Evolutionary conservation across 768 basidiomycete genomes (phyloP).

Genomic region (Cyclocybe aegerita): DNA sequence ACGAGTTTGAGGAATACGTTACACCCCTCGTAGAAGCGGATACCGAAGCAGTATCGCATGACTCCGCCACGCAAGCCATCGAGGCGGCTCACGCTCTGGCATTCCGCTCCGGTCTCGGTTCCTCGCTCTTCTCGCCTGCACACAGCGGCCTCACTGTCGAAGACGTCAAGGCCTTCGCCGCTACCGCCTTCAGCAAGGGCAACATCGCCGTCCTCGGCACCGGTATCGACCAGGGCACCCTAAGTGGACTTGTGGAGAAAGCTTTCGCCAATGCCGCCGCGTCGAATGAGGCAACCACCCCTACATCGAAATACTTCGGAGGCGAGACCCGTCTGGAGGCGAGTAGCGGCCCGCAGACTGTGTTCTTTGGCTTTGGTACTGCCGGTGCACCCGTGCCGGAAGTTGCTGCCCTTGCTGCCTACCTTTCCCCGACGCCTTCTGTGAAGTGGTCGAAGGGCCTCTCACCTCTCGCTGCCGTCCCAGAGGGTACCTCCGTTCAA

Average conservation of each 20-base stretch:
- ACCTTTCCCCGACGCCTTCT: conserved; percentile 75
- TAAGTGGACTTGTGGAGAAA: conserved; percentile 71
- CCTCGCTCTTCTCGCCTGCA: conserved; percentile 82
- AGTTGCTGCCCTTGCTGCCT: conserved; percentile 75
- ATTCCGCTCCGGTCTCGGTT: conserved; percentile 93
- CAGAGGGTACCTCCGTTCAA: conserved; percentile 62
- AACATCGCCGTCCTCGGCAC: conserved; percentile 88
- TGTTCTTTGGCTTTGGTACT: conserved; percentile 89
- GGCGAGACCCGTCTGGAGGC: conserved; percentile 81
- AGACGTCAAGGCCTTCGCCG: conserved; percentile 75
- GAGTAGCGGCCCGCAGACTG: conserved; percentile 63
- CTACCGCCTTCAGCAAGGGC: conserved; percentile 68
- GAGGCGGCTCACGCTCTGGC: conserved; percentile 89
- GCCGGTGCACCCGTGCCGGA: conserved; percentile 63
- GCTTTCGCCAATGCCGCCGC: conserved; percentile 52
- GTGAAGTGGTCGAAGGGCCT: conserved; percentile 86
- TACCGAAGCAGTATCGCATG: conserved; percentile 51
- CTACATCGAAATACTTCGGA: conserved; percentile 61
- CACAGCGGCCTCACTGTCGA: conserved; percentile 61
- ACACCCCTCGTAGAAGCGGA: conserved; percentile 72
- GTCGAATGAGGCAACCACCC: conserved; percentile 31
- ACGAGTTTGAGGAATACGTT: conserved; percentile 77
- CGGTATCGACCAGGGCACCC: conserved; percentile 72
- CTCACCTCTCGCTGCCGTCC: conserved; percentile 66
- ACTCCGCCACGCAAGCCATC: conserved; percentile 70